A percentile compares a stretch with the other conserved stretches of the same genome.
Conservation (phyloP, 208 protist species). For the Wallacemonas sp. region DNA sequence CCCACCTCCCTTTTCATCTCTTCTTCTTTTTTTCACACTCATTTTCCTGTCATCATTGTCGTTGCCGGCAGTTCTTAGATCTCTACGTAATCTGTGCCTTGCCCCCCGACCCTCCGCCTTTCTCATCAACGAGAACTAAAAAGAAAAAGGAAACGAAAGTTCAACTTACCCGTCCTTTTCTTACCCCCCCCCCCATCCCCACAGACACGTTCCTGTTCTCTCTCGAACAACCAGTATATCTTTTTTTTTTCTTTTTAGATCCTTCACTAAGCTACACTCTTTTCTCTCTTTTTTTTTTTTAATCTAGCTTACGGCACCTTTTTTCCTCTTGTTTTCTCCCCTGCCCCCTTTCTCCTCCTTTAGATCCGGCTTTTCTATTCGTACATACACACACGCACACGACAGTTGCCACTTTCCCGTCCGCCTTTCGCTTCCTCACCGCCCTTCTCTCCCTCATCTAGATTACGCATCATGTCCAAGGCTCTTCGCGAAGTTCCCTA, state of each 20-base stretch:
- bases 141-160: no score
- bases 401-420: background rate
- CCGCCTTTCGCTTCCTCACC: background rate
- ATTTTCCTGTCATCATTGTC: no score
- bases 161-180: no score
- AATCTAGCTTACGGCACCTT: slow-evolving; percentile 10
- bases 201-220: slow-evolving; percentile 11
- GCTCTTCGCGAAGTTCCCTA: slow-evolving; percentile 27
- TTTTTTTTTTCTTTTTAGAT: slow-evolving; percentile 20
- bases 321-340: background rate
- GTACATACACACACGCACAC: background rate
- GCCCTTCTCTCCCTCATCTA: background rate
- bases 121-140: no score
- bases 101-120: background rate
- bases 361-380: slow-evolving; percentile 5
- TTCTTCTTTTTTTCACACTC: slow-evolving; percentile 12
- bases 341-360: background rate
- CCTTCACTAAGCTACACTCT: background rate
- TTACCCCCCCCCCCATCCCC: no score
- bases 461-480: slow-evolving; percentile 19
- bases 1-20: background rate
- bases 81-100: background rate
- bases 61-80: background rate
- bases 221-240: slow-evolving; percentile 22
- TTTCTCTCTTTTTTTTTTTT: slow-evolving; percentile 8